Conservation (phyloP, 495 filamentous ascomycete species). For the Aspergillus haitiensis region DNA sequence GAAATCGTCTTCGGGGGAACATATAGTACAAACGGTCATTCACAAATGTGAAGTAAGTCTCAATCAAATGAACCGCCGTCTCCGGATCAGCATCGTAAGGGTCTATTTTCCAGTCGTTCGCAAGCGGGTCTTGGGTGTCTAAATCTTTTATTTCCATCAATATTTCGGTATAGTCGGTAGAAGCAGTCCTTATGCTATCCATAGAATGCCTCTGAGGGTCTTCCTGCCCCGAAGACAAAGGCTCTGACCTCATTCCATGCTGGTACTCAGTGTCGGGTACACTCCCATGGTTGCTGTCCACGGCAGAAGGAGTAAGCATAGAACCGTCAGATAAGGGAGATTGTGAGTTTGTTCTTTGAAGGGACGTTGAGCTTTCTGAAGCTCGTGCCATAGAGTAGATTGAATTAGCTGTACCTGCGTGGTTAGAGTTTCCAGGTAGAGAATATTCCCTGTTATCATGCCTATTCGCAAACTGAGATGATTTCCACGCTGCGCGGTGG, state of each 20-base stretch:
- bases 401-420: slow-evolving; percentile 37
- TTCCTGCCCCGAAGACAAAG: slow-evolving; percentile 20
- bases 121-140: slow-evolving; percentile 46
- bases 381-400: slow-evolving; percentile 38
- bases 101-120: slow-evolving; percentile 62
- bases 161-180: slow-evolving; percentile 37
- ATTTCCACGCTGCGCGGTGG: slow-evolving; percentile 35
- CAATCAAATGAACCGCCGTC: slow-evolving; percentile 50
- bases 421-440: slow-evolving; percentile 18
- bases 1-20: slow-evolving; percentile 55
- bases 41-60: slow-evolving; percentile 55
- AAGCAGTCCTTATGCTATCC: slow-evolving; percentile 17
- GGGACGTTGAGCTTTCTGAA: slow-evolving; percentile 38
- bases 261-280: slow-evolving; percentile 31
- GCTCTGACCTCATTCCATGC: slow-evolving; percentile 25
- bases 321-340: slow-evolving; percentile 40
- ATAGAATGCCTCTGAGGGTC: slow-evolving; percentile 18
- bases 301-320: slow-evolving; percentile 32
- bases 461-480: slow-evolving; percentile 27
- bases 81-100: slow-evolving; percentile 57
- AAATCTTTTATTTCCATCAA: slow-evolving; percentile 36
- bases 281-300: slow-evolving; percentile 31
- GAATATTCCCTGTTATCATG: slow-evolving; percentile 29
- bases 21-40: slow-evolving; percentile 56
- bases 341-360: slow-evolving; percentile 37